Percentiles rank a stretch among this genome's conserved stretches.
phyloP scores from a whole-genome alignment of 805 yeast species.

The Candida arabinofermentans region DNA sequence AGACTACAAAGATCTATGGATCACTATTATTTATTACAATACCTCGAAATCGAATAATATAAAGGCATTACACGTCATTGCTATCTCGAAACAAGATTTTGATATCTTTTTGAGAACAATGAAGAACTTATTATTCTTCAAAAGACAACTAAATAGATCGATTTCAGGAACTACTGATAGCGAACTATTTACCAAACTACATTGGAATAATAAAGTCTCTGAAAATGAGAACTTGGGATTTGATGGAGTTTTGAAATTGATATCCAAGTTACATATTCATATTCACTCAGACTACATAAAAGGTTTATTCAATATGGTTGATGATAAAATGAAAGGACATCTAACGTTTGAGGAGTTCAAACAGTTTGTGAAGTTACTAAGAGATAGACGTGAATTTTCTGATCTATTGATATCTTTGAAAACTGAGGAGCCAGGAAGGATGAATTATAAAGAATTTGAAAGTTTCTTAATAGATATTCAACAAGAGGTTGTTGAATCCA shows the following conservation, averaged over 20 bases:
- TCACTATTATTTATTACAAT: slow-evolving; percentile 69
- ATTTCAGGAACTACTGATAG: slow-evolving; percentile 45
- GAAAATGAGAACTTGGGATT: slow-evolving; percentile 43
- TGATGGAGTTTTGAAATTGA: slow-evolving; percentile 62
- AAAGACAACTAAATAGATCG: slow-evolving; percentile 60
- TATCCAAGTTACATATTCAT: slow-evolving; percentile 68
- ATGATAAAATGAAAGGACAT: slow-evolving; percentile 42
- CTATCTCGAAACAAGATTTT: slow-evolving; percentile 47
- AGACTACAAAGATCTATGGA: slow-evolving; percentile 68
- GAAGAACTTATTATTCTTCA: slow-evolving; percentile 48
- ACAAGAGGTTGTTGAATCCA: slow-evolving; percentile 35
- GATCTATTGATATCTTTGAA: slow-evolving; percentile 33
- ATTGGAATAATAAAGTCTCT: slow-evolving; percentile 51
- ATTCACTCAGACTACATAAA: slow-evolving; percentile 52
- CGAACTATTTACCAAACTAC: slow-evolving; percentile 44
- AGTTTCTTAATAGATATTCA: slow-evolving; percentile 49
- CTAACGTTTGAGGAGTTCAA: slow-evolving; percentile 74
- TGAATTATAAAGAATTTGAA: slow-evolving; percentile 32
- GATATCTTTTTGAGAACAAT: slow-evolving; percentile 54
- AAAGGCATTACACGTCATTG: slow-evolving; percentile 77
- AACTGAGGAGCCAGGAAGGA: slow-evolving; percentile 8
- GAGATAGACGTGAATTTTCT: slow-evolving; percentile 59
- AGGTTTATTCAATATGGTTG: slow-evolving; percentile 51
- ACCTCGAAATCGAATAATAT: slow-evolving; percentile 55
- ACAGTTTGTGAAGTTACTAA: slow-evolving; percentile 62